phyloP scores from a whole-genome alignment of 306 rosid species.

The Pterocarpus macrocarpus region DNA sequence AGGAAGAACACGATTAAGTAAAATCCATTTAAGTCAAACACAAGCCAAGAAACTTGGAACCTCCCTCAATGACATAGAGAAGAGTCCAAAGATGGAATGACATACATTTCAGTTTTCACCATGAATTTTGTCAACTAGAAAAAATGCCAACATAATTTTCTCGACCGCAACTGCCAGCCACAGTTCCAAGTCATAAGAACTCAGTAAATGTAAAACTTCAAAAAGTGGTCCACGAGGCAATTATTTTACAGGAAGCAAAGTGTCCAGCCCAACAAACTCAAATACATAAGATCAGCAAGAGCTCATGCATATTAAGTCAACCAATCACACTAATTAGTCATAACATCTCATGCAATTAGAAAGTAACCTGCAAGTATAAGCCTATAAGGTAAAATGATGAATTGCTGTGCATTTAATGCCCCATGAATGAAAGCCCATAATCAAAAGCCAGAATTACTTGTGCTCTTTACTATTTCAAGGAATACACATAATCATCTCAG shows the following conservation, averaged over 20 bases:
- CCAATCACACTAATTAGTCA: not conserved
- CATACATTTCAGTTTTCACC: not conserved
- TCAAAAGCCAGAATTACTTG: not conserved
- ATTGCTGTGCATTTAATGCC: not conserved
- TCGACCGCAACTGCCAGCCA: not conserved
- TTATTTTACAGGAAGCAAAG: constrained; percentile 7
- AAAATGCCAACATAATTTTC: not conserved
- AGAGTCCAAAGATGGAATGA: constrained; percentile 3
- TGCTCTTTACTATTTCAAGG: not conserved
- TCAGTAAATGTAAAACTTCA: not conserved
- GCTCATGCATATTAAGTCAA: constrained; percentile 13
- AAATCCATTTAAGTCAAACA: too few relatives aligned
- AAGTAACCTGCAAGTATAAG: constrained; percentile 8
- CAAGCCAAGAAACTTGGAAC: too few relatives aligned
- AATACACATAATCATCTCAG: constrained; percentile 4
- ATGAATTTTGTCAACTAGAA: constrained; percentile 5
- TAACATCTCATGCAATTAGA: constrained; percentile 30
- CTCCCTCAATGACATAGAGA: not conserved
- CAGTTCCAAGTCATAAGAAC: not conserved
- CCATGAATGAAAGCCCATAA: constrained; percentile 1
- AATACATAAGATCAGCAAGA: not conserved
- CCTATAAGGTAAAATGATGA: constrained; percentile 9
- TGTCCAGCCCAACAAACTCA: not conserved
- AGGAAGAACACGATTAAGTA: constrained; percentile 1
- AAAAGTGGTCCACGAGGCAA: constrained; percentile 10